Evolutionary conservation across 2,329 filamentous ascomycete genomes (phyloP).

Genomic region (Rhynchosporium agropyri): DNA sequence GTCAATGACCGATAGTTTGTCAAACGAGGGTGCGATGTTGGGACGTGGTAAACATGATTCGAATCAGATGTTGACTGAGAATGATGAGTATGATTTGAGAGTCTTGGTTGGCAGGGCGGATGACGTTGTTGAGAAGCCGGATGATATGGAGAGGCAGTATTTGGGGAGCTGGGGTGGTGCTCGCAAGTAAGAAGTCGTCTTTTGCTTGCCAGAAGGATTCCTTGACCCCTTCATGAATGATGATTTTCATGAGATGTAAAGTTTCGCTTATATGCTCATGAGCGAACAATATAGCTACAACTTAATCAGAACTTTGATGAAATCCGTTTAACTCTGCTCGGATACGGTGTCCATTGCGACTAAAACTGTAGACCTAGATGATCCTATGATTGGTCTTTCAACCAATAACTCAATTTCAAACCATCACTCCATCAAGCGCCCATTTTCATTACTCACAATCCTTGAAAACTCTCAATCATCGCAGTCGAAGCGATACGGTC

Average conservation of each 20-base stretch:
- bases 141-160: constrained; percentile 16
- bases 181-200: background rate
- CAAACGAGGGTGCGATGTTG: background rate
- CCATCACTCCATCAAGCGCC: background rate
- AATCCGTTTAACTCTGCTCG: too few species aligned
- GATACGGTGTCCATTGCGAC: too few species aligned
- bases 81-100: constrained; percentile 11
- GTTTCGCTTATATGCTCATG: background rate
- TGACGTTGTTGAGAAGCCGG: background rate
- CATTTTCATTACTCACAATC: background rate
- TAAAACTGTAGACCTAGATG: background rate
- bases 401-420: background rate
- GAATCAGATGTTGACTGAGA: constrained; percentile 9
- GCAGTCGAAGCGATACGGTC: background rate
- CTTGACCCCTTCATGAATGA: background rate
- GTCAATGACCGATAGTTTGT: constrained; percentile 10
- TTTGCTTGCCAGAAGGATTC: background rate
- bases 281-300: background rate
- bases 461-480: background rate
- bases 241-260: background rate
- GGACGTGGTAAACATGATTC: background rate
- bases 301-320: too few species aligned
- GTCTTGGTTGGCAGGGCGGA: constrained; percentile 5
- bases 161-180: constrained; percentile 10
- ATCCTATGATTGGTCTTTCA: background rate